These are phyloP conservation scores for Primulina huaijiensis DNA, from an alignment of 257 asterid species.

Conservation along the genomic window DNA sequence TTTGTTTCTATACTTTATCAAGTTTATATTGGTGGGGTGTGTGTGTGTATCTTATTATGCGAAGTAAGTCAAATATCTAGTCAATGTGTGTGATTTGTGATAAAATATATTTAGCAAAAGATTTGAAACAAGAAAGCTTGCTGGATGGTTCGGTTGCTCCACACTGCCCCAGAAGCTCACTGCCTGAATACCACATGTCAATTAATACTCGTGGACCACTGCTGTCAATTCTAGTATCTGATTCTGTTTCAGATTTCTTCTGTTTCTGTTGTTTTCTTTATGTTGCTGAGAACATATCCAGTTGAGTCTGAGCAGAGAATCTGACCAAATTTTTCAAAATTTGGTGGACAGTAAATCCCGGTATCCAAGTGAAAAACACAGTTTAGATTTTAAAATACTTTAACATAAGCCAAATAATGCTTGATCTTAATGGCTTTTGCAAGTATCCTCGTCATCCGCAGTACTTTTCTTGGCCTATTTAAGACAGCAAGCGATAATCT, in stretches of 20 bases:
- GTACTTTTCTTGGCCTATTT: neutral
- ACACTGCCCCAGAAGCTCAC: conserved; percentile 33
- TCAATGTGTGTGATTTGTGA: neutral
- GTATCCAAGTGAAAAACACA: neutral
- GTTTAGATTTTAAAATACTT: neutral
- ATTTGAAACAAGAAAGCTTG: neutral
- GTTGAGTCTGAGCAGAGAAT: conserved; percentile 18
- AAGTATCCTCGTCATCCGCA: neutral
- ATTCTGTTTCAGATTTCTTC: conserved; percentile 25
- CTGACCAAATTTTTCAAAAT: conserved; percentile 19
- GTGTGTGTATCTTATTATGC: neutral
- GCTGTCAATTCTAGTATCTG: conserved; percentile 19
- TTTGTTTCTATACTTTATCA: neutral
- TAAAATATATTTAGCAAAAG: neutral
- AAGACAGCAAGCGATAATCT: neutral
- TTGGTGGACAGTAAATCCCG: conserved; percentile 12
- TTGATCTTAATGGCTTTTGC: neutral
- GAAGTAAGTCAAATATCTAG: neutral
- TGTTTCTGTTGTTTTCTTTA: conserved; percentile 8
- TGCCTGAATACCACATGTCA: conserved; percentile 20
- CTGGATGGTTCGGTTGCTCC: conserved; percentile 22
- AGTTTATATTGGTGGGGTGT: too few relatives aligned
- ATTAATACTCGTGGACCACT: conserved; percentile 32
- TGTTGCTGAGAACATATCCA: conserved; percentile 12
- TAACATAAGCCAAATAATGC: neutral